Evolutionary conservation across 257 asterid genomes (phyloP), one percentile per base, ranked within the genome.

Genomic region (Leptodermis oblonga): DNA sequence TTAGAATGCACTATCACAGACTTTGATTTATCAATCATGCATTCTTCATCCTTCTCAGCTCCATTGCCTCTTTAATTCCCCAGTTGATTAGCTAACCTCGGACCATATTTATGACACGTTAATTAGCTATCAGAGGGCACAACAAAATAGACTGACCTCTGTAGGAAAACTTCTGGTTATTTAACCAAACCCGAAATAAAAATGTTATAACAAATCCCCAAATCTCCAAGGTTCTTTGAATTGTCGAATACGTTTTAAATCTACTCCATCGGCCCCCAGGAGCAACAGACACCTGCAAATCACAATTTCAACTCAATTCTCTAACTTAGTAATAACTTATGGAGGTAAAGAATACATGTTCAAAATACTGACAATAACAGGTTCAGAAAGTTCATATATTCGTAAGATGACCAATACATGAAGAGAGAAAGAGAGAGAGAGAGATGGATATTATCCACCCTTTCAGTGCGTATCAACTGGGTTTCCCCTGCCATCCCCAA

Each of bases 251-350:
- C 5, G 96, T 94, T 77, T 91, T 94, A 65, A 91, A 94, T 79
- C 96, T 78, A 80, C 82, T 86, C 99, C 99, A 94, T 37, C 97
- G 95, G 48, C 99, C 99, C 69, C 99, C 99, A 70, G 97, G 97
- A 34, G 92, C 78, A 76, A 91, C 97, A 55, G 99, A 91, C 54
- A 91, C 99, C 99, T 94, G 79, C 76, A 74, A 65, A 36, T 59
- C 30, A 5, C 61, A 59, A 45, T n/a, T n/a, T n/a, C n/a, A n/a
- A 36, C 11, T 59, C 67, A 46, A 23, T 14, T 13, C 6, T 7
- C 55, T n/a, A 41, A 51, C 65, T 5, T 11, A 17, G 26, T 30
- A 64, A 45, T 36, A 28, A 51, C 7, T 42, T 5, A 70, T 22
- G 20, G 4, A 26, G 17, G 36, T 28, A 5, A 43, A 3, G 10